Base-by-base conservation (phyloP, 2,329 filamentous ascomycete genomes). In the Alternaria brassicicola region DNA sequence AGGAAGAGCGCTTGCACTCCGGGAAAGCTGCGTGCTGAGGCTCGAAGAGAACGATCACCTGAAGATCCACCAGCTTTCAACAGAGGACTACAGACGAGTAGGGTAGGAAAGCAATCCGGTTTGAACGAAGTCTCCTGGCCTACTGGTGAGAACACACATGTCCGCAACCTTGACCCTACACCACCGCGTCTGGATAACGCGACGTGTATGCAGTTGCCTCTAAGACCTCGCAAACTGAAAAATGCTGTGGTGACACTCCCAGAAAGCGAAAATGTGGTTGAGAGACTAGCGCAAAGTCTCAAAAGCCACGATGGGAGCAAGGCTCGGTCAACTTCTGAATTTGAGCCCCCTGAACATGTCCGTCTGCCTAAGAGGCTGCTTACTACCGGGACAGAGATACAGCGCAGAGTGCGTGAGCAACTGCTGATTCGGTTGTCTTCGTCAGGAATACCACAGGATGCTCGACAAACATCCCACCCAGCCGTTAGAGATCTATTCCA, bases 111-210 rank as follows among this genome's bases (percentile, higher is more conserved):
- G 67, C 81, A 89, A n/a, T 86, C 88, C 0, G 90, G 89, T 2
- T 82, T 88, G 8, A 79, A 81, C 61, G 82, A 90, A 52, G 85
- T 91, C 3, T 81, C 86, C n/a, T 95, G 91, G 89, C 91, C 91
- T 35, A 84, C 85, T 47, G 82, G 83, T 62, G 89, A 82, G 6
- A 86, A 86, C 71, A 78, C 82, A 1, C 75, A 77, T 63, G 74
- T 76, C 28, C 72, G 73, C 4, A 74, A 74, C 41, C 23, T 67
- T 1, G 62, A 69, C 4, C 13, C 51, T 10, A 12, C 4, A 10
- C n/a, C 28, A 17, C 26, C 6, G 23, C n/a, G 19, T 6, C 25
- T 52, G 7, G 30, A 41, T 4, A 28, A 52, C 2, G 21, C 46
- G 4, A 46, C 6, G 9, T 19, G 5, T 21, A 15, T 54, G 17